phyloP scores from a whole-genome alignment of 2,329 filamentous ascomycete species.

The Keithomyces neogunnii region DNA sequence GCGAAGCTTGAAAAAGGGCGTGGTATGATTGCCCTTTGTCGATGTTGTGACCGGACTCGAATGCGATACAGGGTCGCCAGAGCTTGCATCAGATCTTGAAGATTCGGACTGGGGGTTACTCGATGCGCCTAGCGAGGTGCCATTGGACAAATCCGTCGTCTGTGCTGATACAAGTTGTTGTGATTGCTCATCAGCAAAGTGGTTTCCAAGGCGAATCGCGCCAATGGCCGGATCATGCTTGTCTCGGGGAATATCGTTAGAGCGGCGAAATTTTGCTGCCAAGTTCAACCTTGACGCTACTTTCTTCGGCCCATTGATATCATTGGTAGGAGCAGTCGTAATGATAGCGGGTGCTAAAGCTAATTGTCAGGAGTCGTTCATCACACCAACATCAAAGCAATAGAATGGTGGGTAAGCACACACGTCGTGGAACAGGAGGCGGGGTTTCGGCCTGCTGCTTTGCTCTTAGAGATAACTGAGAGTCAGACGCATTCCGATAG shows the following conservation, averaged over 20 bases:
- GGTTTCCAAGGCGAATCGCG: background rate
- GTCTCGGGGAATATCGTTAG: constrained; percentile 36
- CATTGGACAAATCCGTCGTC: constrained; percentile 18
- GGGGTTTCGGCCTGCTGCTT: constrained; percentile 56
- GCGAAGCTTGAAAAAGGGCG: constrained; percentile 74
- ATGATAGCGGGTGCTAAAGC: constrained; percentile 65
- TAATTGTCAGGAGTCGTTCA: background rate
- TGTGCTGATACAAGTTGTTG: constrained; percentile 22
- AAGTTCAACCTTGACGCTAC: constrained; percentile 48
- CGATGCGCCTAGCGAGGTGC: constrained; percentile 39
- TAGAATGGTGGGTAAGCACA: constrained; percentile 14
- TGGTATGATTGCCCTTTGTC: constrained; percentile 52
- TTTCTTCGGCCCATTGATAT: constrained; percentile 44
- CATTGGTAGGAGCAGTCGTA: constrained; percentile 78
- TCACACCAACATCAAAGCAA: background rate
- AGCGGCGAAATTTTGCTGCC: constrained; percentile 42
- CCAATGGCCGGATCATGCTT: background rate
- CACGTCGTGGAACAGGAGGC: constrained; percentile 53
- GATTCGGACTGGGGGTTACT: constrained; percentile 56
- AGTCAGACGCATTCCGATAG: constrained; percentile 88
- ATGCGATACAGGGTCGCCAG: constrained; percentile 53
- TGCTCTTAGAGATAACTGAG: constrained; percentile 70
- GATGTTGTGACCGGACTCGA: constrained; percentile 52
- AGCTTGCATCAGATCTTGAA: constrained; percentile 80
- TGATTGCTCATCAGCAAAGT: constrained; percentile 33